Conservation (phyloP, 139 green algal genomes). For the Chlorella sp. region DNA sequence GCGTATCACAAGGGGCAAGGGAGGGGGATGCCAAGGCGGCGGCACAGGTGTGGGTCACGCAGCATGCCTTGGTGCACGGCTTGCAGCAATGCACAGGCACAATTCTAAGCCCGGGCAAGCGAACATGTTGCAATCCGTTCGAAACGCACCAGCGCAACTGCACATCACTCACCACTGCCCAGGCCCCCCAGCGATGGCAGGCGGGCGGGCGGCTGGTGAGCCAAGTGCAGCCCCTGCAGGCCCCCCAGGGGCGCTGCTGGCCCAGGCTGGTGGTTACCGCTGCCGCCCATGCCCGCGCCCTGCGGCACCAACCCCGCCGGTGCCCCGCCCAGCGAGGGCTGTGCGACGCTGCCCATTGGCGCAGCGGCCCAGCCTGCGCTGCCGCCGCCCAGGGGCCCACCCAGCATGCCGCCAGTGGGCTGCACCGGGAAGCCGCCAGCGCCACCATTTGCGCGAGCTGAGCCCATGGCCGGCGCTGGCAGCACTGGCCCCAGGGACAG, state of each 20-base stretch:
- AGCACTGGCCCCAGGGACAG: not conserved
- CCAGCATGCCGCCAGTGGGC: not conserved
- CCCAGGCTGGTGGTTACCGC: not conserved
- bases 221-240: not conserved
- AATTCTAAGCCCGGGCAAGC: not conserved
- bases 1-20: not conserved
- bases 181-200: too few relatives aligned
- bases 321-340: too few relatives aligned
- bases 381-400: not conserved
- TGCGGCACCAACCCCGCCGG: too few relatives aligned
- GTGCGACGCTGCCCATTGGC: not conserved
- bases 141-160: not conserved
- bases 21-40: not conserved
- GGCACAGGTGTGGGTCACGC: not conserved
- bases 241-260: not conserved
- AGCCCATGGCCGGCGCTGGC: not conserved
- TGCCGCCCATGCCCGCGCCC: not conserved
- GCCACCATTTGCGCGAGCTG: not conserved
- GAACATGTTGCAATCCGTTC: not conserved
- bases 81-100: not conserved
- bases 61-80: not conserved
- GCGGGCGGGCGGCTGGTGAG: not conserved
- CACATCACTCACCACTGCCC: not conserved
- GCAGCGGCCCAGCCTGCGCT: not conserved
- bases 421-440: not conserved